phyloP scores from a whole-genome alignment of 2,329 filamentous ascomycete species.

The Mollisiaceae sp. region DNA sequence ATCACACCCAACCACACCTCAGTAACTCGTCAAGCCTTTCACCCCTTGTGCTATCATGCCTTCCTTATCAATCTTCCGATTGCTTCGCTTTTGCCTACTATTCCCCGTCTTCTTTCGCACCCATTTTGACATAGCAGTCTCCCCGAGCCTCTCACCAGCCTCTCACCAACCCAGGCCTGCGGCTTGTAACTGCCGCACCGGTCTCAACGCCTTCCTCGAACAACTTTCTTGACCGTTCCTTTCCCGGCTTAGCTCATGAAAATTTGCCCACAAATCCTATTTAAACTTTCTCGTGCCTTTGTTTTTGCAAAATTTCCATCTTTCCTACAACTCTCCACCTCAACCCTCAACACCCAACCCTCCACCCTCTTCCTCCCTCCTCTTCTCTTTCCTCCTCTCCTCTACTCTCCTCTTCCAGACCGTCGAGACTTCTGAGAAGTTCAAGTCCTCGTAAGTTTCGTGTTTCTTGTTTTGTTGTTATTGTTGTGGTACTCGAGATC shows the following conservation, averaged over 20 bases:
- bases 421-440: not conserved
- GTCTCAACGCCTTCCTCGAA: slow-evolving; percentile 5
- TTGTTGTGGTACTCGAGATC: not conserved
- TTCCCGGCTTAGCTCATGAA: not conserved
- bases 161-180: not conserved
- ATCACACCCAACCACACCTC: too few species aligned
- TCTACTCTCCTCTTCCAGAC: too few species aligned
- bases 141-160: not conserved
- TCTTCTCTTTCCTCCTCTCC: not conserved
- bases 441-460: not conserved
- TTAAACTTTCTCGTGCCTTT: not conserved
- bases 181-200: not conserved
- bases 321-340: not conserved
- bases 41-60: too few species aligned
- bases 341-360: not conserved
- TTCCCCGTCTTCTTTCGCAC: not conserved
- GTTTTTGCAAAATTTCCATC: not conserved
- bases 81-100: too few species aligned
- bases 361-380: not conserved
- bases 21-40: too few species aligned
- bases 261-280: not conserved
- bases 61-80: too few species aligned
- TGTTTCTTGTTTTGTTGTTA: not conserved
- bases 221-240: slow-evolving; percentile 5
- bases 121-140: not conserved